Evolutionary conservation across 495 filamentous ascomycete genomes (phyloP).

Genomic region (Glutinoglossum americanum): DNA sequence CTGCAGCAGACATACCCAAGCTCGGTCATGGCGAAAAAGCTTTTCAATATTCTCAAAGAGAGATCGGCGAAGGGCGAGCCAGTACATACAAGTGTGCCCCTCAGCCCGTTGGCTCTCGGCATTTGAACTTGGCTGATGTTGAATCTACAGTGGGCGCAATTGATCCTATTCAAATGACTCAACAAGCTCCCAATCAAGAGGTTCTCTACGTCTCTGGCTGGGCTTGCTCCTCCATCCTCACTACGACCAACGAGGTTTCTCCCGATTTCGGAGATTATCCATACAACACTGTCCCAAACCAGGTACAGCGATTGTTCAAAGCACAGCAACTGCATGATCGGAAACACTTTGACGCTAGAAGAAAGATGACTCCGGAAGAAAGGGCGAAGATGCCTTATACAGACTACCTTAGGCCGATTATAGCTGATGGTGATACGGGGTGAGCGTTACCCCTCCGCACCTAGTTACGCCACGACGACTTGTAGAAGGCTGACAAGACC

Average conservation of each 20-base stretch:
- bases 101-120: neutral
- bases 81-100: conserved; percentile 62
- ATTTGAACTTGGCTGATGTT: conserved; percentile 2
- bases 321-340: conserved; percentile 92
- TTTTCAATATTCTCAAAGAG: conserved; percentile 71
- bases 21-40: conserved; percentile 79
- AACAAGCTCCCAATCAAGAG: conserved; percentile 90
- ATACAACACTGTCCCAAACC: conserved; percentile 96
- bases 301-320: conserved; percentile 88
- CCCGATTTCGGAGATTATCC: conserved; percentile 97
- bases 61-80: conserved; percentile 55
- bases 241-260: conserved; percentile 87
- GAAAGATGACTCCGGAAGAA: conserved; percentile 51
- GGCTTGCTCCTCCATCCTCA: conserved; percentile 86
- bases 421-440: conserved; percentile 96
- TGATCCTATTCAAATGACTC: conserved; percentile 96
- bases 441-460: conserved; percentile 12
- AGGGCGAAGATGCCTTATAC: conserved; percentile 56
- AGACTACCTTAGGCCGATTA: conserved; percentile 83
- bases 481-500: conserved; percentile 4
- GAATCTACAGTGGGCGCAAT: conserved; percentile 65
- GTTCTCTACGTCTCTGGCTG: conserved; percentile 90
- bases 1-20: conserved; percentile 75
- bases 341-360: conserved; percentile 72
- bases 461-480: neutral